Base-by-base conservation (phyloP, 176 grass and related monocot species). In the Urochloa ruziziensis region DNA sequence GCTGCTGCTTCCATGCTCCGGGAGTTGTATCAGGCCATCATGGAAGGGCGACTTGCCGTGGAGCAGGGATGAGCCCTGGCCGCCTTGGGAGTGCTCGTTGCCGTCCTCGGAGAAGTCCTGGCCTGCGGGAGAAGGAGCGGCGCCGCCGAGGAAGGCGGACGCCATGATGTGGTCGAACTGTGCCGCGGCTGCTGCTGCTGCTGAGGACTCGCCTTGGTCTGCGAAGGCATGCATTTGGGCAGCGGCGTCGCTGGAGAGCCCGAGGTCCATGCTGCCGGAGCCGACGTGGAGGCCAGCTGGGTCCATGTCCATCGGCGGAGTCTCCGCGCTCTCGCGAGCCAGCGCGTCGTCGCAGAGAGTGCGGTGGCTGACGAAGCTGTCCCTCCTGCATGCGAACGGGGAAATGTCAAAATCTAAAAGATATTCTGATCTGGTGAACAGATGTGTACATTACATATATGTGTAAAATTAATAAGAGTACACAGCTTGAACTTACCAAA, bases 301-400 rank as follows among this genome's bases (percentile, higher is more conserved):
- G n/a, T n/a, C n/a, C n/a, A n/a, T n/a, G 71, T 82, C 81, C 16
- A 92, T 35, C 3, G 87, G 42, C 6, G 89, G 80, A 39, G 96
- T 43, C 53, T 90, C 85, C 4, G 89, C 91, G 66, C 88, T 94
- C 82, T 99, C 97, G 58, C 95, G 97, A 27, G 97, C 97, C 27
- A 99, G 74, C 17, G 97, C 97, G 74, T 99, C 97, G 74, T 99
- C 97, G 24, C 97, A 99, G 86, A 99, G 96, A 40, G 97, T 93
- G 15, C 97, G 87, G 83, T 99, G 96, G 13, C 93, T 99, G 87
- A 99, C 91, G 89, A 99, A 99, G 86, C 96, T 99, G 71, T 99
- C 97, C 83, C 97, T 88, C 88, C 97, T 99, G 89, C 65, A 89
- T 75, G n/a, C 37, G 10, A 15, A 62, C 19, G 46, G 29, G 13